Evolutionary conservation across 805 yeast species (phyloP), one percentile per base, ranked within the genome.

Genomic region (Wickerhamomyces hampshirensis): DNA sequence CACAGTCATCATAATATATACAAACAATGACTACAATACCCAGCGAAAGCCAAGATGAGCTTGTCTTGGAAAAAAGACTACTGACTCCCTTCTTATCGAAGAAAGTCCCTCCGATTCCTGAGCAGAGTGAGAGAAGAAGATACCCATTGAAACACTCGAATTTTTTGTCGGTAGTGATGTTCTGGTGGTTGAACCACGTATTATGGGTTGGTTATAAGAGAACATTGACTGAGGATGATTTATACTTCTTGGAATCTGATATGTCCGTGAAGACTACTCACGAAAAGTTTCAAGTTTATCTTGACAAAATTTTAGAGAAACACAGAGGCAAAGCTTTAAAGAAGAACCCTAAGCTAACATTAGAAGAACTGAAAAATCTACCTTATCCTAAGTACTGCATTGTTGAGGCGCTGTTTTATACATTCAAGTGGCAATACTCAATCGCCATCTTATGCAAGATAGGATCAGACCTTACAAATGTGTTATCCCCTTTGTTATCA

Each of bases 111-210:
- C 72, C 72, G 2, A 50, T 77, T 0, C 82, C 84, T 0, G 42
- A 61, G 1, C 69, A 68, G 16, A 72, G 70, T 2, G 79, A 76
- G 42, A 55, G 84, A 37, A 51, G 38, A 11, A 51, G 46, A 5
- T 77, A 63, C 50, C 84, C 83, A 0, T 60, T 55, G 35, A 40
- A 48, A 19, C 44, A 51, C 10, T 60, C 69, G 5, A 69, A 69
- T 34, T 34, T 64, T 12, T 35, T 77, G 9, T 65, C 69, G 11
- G 60, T 60, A 45, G 31, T 66, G 0, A 72, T 77, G 47, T 77
- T 82, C 54, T 69, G 80, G 75, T 84, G 91, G 89, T 58, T 84
- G 31, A 49, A 60, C 18, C 88, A 88, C 0, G 48, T 84, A 28
- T 59, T 84, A 65, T 60, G 58, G 12, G 71, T 73, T 6, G 93